Evolutionary conservation across 805 yeast genomes (phyloP).

Genomic region (Zygosaccharomyces gambellarensis): DNA sequence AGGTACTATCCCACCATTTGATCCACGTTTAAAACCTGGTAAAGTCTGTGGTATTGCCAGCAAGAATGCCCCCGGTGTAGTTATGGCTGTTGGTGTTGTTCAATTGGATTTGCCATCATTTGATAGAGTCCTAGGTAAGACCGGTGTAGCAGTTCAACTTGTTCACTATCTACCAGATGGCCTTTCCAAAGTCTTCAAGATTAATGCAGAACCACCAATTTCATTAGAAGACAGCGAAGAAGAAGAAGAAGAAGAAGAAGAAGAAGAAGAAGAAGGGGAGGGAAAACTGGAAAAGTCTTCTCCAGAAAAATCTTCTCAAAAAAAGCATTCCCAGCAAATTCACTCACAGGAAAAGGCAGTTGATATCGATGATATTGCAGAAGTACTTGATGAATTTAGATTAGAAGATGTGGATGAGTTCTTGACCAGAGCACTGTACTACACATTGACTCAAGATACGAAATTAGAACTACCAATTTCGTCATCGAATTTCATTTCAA

Average conservation of each 20-base stretch:
- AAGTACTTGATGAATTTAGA: slow-evolving; percentile 39
- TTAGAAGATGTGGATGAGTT: slow-evolving; percentile 69
- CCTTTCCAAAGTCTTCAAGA: slow-evolving; percentile 48
- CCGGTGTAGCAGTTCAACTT: slow-evolving; percentile 75
- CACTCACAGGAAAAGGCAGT: slow-evolving; percentile 8
- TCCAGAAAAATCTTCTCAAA: slow-evolving; percentile 2
- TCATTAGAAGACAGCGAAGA: slow-evolving; percentile 15
- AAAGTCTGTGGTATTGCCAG: slow-evolving; percentile 68
- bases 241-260: slow-evolving; percentile 4
- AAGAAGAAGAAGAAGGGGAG: slow-evolving; percentile 3
- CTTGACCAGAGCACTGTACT: slow-evolving; percentile 64
- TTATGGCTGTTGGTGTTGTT: slow-evolving; percentile 64
- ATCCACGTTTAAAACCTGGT: slow-evolving; percentile 44
- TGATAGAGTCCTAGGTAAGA: slow-evolving; percentile 50
- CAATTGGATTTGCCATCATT: slow-evolving; percentile 47
- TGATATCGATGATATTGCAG: slow-evolving; percentile 33
- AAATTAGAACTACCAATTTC: slow-evolving; percentile 59
- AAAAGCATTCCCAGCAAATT: slow-evolving; percentile 13
- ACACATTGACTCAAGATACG: slow-evolving; percentile 53
- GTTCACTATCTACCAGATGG: slow-evolving; percentile 67
- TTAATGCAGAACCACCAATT: slow-evolving; percentile 42
- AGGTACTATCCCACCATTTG: slow-evolving; percentile 60
- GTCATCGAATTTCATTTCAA: slow-evolving; percentile 72
- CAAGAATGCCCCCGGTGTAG: slow-evolving; percentile 52
- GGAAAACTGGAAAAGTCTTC: no score